Base-by-base conservation (phyloP, 2,329 filamentous ascomycete genomes). In the Fusarium ambrosium region DNA sequence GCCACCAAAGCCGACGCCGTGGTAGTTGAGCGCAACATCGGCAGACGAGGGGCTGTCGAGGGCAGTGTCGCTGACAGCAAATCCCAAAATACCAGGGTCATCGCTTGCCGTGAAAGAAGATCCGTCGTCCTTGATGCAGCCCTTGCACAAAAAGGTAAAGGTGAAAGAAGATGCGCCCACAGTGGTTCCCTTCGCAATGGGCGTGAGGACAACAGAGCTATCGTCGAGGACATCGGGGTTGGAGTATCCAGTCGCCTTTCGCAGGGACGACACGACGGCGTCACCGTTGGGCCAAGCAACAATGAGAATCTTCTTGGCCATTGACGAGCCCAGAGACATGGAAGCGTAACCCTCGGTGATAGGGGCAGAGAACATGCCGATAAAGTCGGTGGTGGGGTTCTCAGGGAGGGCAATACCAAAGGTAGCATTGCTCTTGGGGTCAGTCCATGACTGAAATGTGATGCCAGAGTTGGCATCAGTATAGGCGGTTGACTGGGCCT, bases 101-200 rank as follows among this genome's bases (percentile, higher is more conserved):
- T 72, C 76, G 55, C 82, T 86, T 14, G 89, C 90, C 5, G 84
- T 83, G 3, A 84, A 83, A 11, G 77, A 75, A 4, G 83, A 82
- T 4, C 86, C 87, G 29, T 86, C 83, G 45, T 89, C 84, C 73
- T 88, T 82, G 24, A 90, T 83, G 79, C 89, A 91, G 73, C 86
- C 85, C 73, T 91, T 81, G 81, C 92, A 94, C 56, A 90, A 87
- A 83, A 92, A 94, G n/a, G 92, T 87, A 58, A 93, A 79, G 55
- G 88, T 88, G 80, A 89, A 94, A 73, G 88, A 84, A 29, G 88
- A 90, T 18, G 85, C 84, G 75, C 88, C 92, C 66, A 92, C 84
- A 29, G 83, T 86, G 16, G 88, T 87, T 16, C 87, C 89, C 70
- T 93, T 88, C 73, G 91, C 87, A 0, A 89, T 91, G 27, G 93